Percentiles rank a stretch among this genome's conserved stretches.
Evolutionary conservation across 495 filamentous ascomycete species (phyloP).

Genomic region (Penicillium parvum): DNA sequence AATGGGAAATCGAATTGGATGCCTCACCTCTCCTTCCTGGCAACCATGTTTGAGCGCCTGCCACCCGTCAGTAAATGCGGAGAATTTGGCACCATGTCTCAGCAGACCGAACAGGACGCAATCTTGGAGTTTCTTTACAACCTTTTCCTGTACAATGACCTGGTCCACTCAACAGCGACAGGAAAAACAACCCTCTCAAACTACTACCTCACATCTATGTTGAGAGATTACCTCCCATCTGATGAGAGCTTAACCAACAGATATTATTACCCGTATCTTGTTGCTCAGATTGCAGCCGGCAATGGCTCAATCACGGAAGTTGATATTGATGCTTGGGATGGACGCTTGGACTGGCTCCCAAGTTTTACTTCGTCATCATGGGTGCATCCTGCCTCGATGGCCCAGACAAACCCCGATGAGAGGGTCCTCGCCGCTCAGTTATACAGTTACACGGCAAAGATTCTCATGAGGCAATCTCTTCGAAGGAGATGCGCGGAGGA

Average conservation of each 20-base stretch:
- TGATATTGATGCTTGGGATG: constrained; percentile 3
- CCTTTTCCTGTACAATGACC: constrained; percentile 6
- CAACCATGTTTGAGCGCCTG: background rate
- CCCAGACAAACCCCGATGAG: background rate
- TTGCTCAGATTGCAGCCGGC: constrained; percentile 1
- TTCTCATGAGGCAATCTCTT: background rate
- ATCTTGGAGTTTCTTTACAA: constrained; percentile 4
- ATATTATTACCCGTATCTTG: constrained; percentile 2
- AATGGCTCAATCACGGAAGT: background rate
- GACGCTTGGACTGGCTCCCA: constrained; percentile 5
- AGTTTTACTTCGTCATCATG: background rate
- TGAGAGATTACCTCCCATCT: background rate
- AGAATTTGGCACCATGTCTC: background rate
- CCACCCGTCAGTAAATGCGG: background rate
- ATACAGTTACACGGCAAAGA: background rate
- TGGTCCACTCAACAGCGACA: constrained; percentile 1
- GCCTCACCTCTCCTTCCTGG: constrained; percentile 5
- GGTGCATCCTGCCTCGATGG: background rate
- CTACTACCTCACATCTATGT: background rate
- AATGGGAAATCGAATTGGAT: constrained; percentile 3
- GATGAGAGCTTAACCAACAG: background rate
- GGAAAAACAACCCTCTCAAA: background rate
- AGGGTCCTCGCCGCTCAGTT: background rate
- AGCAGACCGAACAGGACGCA: background rate
- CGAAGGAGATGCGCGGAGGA: background rate